phyloP scores from a whole-genome alignment of 129 eudicot genomes.

The Tagetes erecta region DNA sequence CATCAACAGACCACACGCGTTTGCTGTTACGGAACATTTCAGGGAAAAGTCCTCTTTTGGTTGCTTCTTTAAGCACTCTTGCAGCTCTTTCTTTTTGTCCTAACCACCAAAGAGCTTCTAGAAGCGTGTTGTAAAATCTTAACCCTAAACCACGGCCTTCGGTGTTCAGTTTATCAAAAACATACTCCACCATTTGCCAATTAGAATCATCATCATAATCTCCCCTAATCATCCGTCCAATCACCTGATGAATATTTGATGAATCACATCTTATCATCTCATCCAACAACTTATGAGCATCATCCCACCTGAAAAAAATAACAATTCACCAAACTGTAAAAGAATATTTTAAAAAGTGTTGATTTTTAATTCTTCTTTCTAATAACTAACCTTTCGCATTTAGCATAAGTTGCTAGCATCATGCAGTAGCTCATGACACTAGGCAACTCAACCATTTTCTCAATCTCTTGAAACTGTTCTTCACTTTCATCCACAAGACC shows the following conservation, averaged over 20 bases:
- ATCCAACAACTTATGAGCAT: slow-evolving; percentile 58
- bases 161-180: slow-evolving; percentile 77
- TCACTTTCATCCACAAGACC: slow-evolving; percentile 95
- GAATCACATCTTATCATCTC: slow-evolving; percentile 68
- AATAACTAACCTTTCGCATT: slow-evolving; percentile 66
- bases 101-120: slow-evolving; percentile 96
- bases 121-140: slow-evolving; percentile 79
- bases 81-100: slow-evolving; percentile 92
- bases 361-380: background rate
- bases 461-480: slow-evolving; percentile 85
- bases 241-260: slow-evolving; percentile 83
- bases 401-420: slow-evolving; percentile 88
- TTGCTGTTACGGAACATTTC: slow-evolving; percentile 79
- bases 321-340: slow-evolving; percentile 21
- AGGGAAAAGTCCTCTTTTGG: slow-evolving; percentile 83
- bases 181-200: slow-evolving; percentile 98
- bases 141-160: slow-evolving; percentile 88
- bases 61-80: slow-evolving; percentile 88
- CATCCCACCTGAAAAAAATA: slow-evolving; percentile 64
- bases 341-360: background rate
- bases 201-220: slow-evolving; percentile 76
- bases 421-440: slow-evolving; percentile 94
- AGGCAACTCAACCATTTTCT: slow-evolving; percentile 75
- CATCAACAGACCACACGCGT: slow-evolving; percentile 88
- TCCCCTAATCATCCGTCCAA: slow-evolving; percentile 86